A percentile compares a stretch with the other conserved stretches of the same genome.
Evolutionary conservation across 352 stramenopile genomes (phyloP).

Genomic region (Globisporangium cederbergense): DNA sequence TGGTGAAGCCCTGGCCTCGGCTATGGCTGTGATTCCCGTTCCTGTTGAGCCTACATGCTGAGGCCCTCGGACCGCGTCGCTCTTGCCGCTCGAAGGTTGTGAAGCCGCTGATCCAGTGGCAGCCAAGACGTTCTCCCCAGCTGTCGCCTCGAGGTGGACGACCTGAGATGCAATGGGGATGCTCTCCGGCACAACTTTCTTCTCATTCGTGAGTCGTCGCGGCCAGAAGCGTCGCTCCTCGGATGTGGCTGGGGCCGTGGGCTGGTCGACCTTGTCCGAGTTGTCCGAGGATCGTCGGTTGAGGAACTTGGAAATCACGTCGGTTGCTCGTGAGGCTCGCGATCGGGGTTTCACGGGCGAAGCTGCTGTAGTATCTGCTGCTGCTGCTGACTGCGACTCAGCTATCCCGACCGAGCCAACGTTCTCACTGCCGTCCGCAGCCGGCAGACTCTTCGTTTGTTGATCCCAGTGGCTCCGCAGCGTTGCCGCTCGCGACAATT

Average conservation of each 20-base stretch:
- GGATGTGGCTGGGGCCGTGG: neutral
- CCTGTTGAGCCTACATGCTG: neutral
- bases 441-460: neutral
- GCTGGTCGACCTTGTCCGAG: neutral
- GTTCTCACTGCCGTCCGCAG: neutral
- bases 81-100: constrained; percentile 1
- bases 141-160: neutral
- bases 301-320: constrained; percentile 14
- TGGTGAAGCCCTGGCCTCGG: constrained; percentile 4
- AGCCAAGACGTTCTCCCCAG: neutral
- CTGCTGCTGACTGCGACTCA: neutral
- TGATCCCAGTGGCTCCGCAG: neutral
- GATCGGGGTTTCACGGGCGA: constrained; percentile 1
- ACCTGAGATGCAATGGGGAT: neutral
- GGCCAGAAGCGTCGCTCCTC: constrained; percentile 14
- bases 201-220: constrained; percentile 12
- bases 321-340: constrained; percentile 3
- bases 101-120: neutral
- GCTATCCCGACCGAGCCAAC: neutral
- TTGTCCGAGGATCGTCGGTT: neutral
- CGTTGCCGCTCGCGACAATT: neutral
- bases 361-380: neutral
- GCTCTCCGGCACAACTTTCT: constrained; percentile 3
- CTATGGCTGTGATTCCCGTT: neutral
- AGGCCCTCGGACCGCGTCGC: constrained; percentile 6